phyloP scores from a whole-genome alignment of 441 rosid species.

The Sinapis alba region DNA sequence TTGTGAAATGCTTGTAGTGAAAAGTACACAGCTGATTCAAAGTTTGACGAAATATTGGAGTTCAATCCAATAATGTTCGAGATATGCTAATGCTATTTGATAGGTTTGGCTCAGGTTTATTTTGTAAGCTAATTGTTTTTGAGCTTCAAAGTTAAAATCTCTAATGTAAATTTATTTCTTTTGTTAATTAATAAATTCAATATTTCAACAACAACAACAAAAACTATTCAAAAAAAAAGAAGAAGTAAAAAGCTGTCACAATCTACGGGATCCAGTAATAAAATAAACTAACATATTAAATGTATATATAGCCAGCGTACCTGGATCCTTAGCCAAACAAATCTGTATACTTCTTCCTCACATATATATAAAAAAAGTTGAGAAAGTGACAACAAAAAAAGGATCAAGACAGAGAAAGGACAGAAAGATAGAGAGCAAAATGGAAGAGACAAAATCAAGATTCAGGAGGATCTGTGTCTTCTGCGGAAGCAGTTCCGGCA shows the following conservation, averaged over 20 bases:
- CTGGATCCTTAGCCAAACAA: slow-evolving; percentile 23
- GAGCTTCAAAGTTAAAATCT: not conserved
- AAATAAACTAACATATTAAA: slow-evolving; percentile 16
- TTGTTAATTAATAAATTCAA: not conserved
- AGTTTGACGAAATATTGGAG: not conserved
- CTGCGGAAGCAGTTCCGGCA: slow-evolving; percentile 93
- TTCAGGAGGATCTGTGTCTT: slow-evolving; percentile 87
- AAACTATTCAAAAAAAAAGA: not conserved
- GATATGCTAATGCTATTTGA: not conserved
- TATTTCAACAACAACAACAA: not conserved
- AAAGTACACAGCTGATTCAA: not conserved
- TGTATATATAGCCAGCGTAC: slow-evolving; percentile 28
- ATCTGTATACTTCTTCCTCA: slow-evolving; percentile 29
- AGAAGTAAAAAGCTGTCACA: slow-evolving; percentile 29
- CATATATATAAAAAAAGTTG: not conserved
- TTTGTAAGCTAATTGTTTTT: too few relatives aligned
- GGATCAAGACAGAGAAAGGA: slow-evolving; percentile 25
- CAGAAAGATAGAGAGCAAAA: slow-evolving; percentile 36
- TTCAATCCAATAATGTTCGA: not conserved
- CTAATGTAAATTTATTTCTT: not conserved
- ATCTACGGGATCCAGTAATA: slow-evolving; percentile 32
- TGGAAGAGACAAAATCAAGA: slow-evolving; percentile 71
- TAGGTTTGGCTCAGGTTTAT: not conserved
- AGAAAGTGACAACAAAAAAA: slow-evolving; percentile 31
- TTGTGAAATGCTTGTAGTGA: not conserved